phyloP scores from a whole-genome alignment of 176 grass and related monocot genomes.

The Urochloa ruziziensis region DNA sequence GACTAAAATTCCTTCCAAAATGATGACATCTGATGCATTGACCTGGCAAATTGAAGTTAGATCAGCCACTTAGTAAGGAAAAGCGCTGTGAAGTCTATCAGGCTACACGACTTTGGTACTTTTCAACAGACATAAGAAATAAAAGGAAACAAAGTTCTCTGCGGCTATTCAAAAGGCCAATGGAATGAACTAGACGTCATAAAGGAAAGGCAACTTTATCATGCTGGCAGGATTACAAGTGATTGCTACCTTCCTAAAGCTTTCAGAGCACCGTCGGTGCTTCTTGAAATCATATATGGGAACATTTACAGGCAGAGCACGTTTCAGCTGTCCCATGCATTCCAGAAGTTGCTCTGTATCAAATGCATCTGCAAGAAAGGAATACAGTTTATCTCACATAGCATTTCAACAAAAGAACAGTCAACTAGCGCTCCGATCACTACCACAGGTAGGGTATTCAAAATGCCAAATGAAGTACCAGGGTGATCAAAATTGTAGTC shows the following conservation, averaged over 20 bases:
- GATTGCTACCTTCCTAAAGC: conserved; percentile 75
- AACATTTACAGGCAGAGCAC: conserved; percentile 80
- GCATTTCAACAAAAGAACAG: conserved; percentile 14
- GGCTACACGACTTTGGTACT: not conserved
- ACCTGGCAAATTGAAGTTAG: conserved; percentile 57
- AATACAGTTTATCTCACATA: not conserved
- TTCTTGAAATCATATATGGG: conserved; percentile 99
- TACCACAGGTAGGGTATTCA: not conserved
- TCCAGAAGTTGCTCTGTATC: conserved; percentile 95
- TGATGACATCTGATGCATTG: conserved; percentile 98
- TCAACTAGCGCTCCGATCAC: not conserved
- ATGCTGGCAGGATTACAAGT: conserved; percentile 8
- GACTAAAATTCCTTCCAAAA: conserved; percentile 98
- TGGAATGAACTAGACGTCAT: not conserved
- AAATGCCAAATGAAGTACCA: conserved; percentile 58
- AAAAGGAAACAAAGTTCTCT: not conserved
- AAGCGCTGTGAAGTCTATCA: not conserved
- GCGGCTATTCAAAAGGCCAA: conserved; percentile 27
- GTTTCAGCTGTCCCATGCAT: conserved; percentile 86
- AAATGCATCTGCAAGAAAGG: conserved; percentile 76
- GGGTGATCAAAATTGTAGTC: conserved; percentile 99
- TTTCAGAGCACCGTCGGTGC: conserved; percentile 74
- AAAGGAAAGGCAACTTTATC: not conserved
- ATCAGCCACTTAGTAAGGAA: not conserved
- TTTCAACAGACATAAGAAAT: not conserved